Evolutionary conservation across 495 filamentous ascomycete species (phyloP), one percentile per base, ranked within the genome.

Genomic region (Pseudoneurospora amorphoporcata): DNA sequence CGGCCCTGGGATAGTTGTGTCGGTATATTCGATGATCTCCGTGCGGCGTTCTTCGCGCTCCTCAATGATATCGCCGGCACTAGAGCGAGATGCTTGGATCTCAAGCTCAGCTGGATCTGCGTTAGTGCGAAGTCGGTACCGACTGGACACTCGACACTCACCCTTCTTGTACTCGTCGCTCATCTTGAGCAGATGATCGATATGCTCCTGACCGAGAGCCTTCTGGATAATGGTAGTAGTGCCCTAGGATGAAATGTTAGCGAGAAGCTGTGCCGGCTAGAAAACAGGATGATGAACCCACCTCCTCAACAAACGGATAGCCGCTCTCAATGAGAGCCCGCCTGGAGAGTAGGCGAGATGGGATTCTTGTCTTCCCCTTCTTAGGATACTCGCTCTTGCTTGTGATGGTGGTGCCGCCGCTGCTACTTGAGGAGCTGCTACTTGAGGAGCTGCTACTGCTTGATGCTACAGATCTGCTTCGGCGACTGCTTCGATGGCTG

Each of bases 251-350:
- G 41, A 17, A n/a, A 65, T 58, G 76, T 84, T 71, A 83, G 81
- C 58, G 75, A 71, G 8, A 61, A n/a, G 17, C 6, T 39, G 19
- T 19, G 23, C 45, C 29, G 10, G 4, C 68, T 74, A 39, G 16
- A 35, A 39, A 29, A 70, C 0, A 39, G 8, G 3, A 40, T 2
- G 14, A 9, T 35, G 5, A 43, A 69, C 85, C 61, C 82, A 95
- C 92, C 84, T 97, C 94, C 84, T 95, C 92, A 68, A 92, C 86
- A 77, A 89, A 97, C 2, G 94, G 92, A 83, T 96, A 97, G 10
- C 92, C 92, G 35, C 94, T 83, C 68, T 95, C 92, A 73, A 93
- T 88, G 69, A 97, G 87, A 16, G 92, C 94, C 75, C 88, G 84
- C 79, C 90, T 88, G 76, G 91, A 90, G 45, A 94, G 91, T 71